Evolutionary conservation across 805 yeast genomes (phyloP), one percentile per base, ranked within the genome.

Genomic region (Candida awuae): DNA sequence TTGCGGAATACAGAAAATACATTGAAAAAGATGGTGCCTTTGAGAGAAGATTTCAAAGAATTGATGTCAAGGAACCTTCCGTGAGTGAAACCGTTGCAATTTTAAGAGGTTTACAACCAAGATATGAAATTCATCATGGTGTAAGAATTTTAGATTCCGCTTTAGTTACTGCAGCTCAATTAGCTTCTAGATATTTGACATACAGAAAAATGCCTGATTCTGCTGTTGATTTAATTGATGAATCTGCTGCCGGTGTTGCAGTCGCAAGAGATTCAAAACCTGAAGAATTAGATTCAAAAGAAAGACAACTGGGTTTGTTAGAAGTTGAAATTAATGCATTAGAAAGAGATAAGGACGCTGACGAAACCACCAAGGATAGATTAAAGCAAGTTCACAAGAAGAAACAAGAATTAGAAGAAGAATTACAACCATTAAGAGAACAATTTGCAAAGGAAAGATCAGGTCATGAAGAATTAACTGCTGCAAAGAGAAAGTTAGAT

Each of bases 181-280:
- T 90, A 52, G 98, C 97, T 19, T 84, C 94, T 37, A 75, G 98
- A 50, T 90, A 90, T 56, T 71, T 90, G 51, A 94, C 97, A 13
- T 90, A 88, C 68, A 80, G 98, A 65, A 84, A 88, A 59, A 70
- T 92, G 50, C 98, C 98, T 8, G 98, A 90, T 59, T 85, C 95
- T 20, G 98, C 98, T 1, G 92, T 90, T 42, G 98, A 90, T 62
- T 69, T 90, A 51, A 86, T 90, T 48, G 98, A 90, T 66, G 97
- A 92, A 59, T 74, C 96, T 6, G 94, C 97, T 32, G 97, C 97
- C 3, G 74, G 94, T 41, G 97, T 92, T 31, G 97, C 97, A 1
- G 98, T 92, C 38, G 95, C 96, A 4, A 78, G 98, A 64, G 98
- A 92, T 60, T 90, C 97, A 3, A 86, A 85, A 59, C 98, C 98